These are phyloP conservation scores for Simplicillium sp. DNA, from an alignment of 2,329 filamentous ascomycete species.

Conservation along the genomic window DNA sequence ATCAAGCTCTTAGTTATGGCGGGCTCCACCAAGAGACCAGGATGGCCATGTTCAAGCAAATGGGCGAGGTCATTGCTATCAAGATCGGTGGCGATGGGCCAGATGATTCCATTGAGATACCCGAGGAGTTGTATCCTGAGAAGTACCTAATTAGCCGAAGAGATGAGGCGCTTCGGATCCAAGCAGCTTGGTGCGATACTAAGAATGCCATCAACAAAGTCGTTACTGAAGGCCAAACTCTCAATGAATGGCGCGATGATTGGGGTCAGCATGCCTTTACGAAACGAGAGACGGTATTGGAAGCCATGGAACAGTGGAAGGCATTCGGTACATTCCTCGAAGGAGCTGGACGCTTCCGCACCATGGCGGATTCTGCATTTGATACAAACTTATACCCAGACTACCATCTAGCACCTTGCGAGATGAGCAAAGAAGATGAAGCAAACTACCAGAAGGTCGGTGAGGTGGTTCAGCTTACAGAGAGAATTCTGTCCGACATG, in stretches of 20 bases:
- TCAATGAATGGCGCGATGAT: conserved; percentile 17
- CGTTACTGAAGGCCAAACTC: conserved; percentile 12
- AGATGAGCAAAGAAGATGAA: conserved; percentile 22
- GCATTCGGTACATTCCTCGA: conserved; percentile 24
- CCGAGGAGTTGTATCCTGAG: conserved; percentile 42
- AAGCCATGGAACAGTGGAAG: conserved; percentile 20
- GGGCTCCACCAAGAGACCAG: conserved; percentile 24
- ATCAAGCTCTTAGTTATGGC: conserved; percentile 26
- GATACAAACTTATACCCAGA: conserved; percentile 27
- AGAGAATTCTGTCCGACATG: conserved; percentile 23
- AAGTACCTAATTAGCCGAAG: conserved; percentile 37
- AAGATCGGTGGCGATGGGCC: conserved; percentile 32
- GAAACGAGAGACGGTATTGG: conserved; percentile 20
- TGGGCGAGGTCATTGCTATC: conserved; percentile 41
- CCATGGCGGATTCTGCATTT: conserved; percentile 26
- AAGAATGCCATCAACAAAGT: conserved; percentile 17
- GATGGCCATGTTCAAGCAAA: conserved; percentile 33
- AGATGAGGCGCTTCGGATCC: conserved; percentile 35
- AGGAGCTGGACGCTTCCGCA: conserved; percentile 22
- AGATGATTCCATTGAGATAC: conserved; percentile 37
- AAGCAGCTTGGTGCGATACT: conserved; percentile 22
- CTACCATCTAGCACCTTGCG: conserved; percentile 26
- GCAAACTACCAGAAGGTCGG: conserved; percentile 18
- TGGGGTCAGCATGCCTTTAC: conserved; percentile 15
- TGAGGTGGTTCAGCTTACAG: conserved; percentile 21